Percentiles rank a stretch among this genome's conserved stretches.
These are phyloP conservation scores for Boletus reticulatus DNA, from an alignment of 768 basidiomycete genomes.

Conservation along the genomic window DNA sequence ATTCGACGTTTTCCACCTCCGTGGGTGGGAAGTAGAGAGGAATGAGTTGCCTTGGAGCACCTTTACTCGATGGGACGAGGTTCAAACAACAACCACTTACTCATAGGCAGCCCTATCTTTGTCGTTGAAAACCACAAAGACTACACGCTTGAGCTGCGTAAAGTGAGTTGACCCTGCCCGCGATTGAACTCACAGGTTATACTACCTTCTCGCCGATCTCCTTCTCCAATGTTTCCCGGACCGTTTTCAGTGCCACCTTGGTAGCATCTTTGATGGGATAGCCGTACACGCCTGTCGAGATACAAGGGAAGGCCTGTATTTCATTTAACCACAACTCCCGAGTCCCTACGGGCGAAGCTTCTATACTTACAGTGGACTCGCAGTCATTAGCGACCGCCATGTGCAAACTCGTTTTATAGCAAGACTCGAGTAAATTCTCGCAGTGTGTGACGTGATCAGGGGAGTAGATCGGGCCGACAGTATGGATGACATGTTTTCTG, in stretches of 20 bases:
- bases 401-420: constrained; percentile 63
- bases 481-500: constrained; percentile 74
- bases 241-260: constrained; percentile 60
- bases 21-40: constrained; percentile 61
- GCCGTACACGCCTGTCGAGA: constrained; percentile 78
- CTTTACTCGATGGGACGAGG: neutral
- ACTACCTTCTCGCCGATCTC: constrained; percentile 44
- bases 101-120: constrained; percentile 62
- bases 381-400: constrained; percentile 59
- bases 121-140: constrained; percentile 72
- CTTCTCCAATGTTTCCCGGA: constrained; percentile 56
- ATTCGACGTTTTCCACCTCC: neutral
- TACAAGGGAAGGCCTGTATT: constrained; percentile 70
- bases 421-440: constrained; percentile 59
- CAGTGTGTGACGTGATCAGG: constrained; percentile 38
- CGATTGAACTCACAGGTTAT: neutral
- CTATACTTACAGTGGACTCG: constrained; percentile 55
- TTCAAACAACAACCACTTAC: constrained; percentile 40
- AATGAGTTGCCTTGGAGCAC: constrained; percentile 41
- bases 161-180: neutral
- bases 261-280: constrained; percentile 78
- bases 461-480: constrained; percentile 73
- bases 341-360: neutral
- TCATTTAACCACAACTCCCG: neutral
- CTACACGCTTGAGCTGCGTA: constrained; percentile 59